Base-by-base conservation (phyloP, 148 eudicot genomes). In the Silene conica region DNA sequence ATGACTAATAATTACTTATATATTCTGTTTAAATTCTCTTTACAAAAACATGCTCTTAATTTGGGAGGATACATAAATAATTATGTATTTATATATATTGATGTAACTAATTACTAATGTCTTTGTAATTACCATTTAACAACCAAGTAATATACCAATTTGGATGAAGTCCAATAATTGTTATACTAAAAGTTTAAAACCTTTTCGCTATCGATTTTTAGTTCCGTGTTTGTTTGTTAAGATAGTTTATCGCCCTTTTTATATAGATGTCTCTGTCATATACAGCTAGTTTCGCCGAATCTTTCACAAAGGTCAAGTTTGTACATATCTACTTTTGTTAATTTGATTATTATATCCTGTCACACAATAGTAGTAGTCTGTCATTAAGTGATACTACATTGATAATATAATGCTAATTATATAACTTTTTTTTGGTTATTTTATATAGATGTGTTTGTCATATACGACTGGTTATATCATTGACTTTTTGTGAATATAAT, bases 401-500 rank as follows among this genome's bases (percentile, higher is more conserved):
- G 5, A 31, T 4, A 54, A 8, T 45, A 16, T 18, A 31, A 31
- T 55, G 9, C 4, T 20, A 59, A 3, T 59, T 1, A 19, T 11
- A 31, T 18, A 8, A 8, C n/a, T 1, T 38, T 38, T 41, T 20
- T 41, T 59, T 13, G 14, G 4, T 59, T 72, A 1, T 8, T 1
- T 8, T 50, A 50, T 50, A 45, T 20, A 28, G 1, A 23, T 45
- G 45, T 52, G 19, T 8, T 18, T 38, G 7, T 74, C 77, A 15
- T 56, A 65, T n/a, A 66, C 31, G 21, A 2, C 65, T 66, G 21
- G 52, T 55, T 38, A 38, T 14, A 55, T 59, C 28, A 1, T 34
- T 67, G 65, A 66, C 72, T 74, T 74, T 21, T 62, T 45, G 16
- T 0, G 13, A 46, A 48, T 62, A 16, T 18, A 28, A 72, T 50